Evolutionary conservation across 176 grass and related monocot genomes (phyloP).

Genomic region (Eragrostis curvula): DNA sequence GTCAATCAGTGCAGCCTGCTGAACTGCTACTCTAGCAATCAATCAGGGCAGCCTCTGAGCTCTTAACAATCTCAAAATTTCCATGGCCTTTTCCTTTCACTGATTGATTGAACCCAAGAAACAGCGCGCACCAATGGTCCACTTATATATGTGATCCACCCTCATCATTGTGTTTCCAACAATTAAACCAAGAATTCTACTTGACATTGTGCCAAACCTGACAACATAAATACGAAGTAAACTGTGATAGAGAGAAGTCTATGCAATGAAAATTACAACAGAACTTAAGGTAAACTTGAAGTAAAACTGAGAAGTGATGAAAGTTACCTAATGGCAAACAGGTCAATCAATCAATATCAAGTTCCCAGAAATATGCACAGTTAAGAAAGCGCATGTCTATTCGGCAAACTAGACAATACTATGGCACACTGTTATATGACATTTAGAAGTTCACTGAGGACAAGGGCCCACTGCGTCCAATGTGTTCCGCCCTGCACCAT

Average conservation of each 20-base stretch:
- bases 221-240: background rate
- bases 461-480: conserved; percentile 98
- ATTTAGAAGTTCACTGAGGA: conserved; percentile 73
- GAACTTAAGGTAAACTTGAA: background rate
- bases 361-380: background rate
- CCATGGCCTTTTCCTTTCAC: background rate
- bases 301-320: background rate
- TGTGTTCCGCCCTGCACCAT: conserved; percentile 81
- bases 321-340: conserved; percentile 33
- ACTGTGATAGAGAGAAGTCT: background rate
- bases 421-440: conserved; percentile 46
- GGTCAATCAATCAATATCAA: conserved; percentile 24
- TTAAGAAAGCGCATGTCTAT: background rate
- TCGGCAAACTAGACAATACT: background rate
- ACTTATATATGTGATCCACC: background rate
- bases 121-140: background rate
- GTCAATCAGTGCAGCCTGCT: background rate
- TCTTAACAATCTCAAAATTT: background rate
- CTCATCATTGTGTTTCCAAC: conserved; percentile 6
- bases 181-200: conserved; percentile 3
- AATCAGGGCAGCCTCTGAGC: background rate
- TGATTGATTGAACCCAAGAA: background rate
- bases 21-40: background rate
- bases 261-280: background rate
- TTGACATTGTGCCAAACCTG: background rate